Percentiles rank a stretch among this genome's conserved stretches.
Evolutionary conservation across 2,329 filamentous ascomycete genomes (phyloP).

Genomic region (Aureobasidium lini): DNA sequence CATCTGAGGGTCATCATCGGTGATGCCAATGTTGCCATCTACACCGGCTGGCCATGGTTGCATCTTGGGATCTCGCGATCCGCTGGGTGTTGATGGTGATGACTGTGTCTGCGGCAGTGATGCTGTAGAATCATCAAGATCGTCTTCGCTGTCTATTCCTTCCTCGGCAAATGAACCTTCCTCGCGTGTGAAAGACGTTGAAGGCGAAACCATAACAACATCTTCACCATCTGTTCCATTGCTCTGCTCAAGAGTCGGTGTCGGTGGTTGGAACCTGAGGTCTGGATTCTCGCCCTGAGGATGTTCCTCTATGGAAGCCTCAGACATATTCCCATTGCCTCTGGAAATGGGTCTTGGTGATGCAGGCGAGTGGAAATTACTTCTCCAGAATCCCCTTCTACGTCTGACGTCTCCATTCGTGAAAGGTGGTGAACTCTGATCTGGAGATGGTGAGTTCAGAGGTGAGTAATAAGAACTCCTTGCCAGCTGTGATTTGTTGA

Average conservation of each 20-base stretch:
- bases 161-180: slow-evolving; percentile 14
- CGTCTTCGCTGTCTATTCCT: slow-evolving; percentile 15
- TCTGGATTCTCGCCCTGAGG: slow-evolving; percentile 24
- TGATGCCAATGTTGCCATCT: neutral
- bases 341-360: slow-evolving; percentile 2
- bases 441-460: slow-evolving; percentile 29
- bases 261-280: slow-evolving; percentile 29
- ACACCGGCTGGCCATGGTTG: neutral
- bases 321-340: slow-evolving; percentile 19
- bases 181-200: neutral
- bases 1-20: neutral
- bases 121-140: slow-evolving; percentile 16
- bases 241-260: slow-evolving; percentile 21
- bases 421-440: slow-evolving; percentile 25
- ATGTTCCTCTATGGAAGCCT: slow-evolving; percentile 17
- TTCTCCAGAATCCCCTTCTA: slow-evolving; percentile 22
- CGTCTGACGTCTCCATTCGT: slow-evolving; percentile 15
- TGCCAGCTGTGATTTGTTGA: slow-evolving; percentile 27
- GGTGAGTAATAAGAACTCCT: slow-evolving; percentile 27
- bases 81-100: slow-evolving; percentile 37
- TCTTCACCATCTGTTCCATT: slow-evolving; percentile 16
- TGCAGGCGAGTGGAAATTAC: slow-evolving; percentile 20
- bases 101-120: slow-evolving; percentile 31
- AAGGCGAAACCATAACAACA: neutral
- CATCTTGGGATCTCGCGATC: slow-evolving; percentile 27